Percentiles rank a stretch among this genome's conserved stretches.
These are phyloP conservation scores for Calonectria pseudoreteaudii DNA, from an alignment of 2,329 filamentous ascomycete genomes.

Conservation along the genomic window DNA sequence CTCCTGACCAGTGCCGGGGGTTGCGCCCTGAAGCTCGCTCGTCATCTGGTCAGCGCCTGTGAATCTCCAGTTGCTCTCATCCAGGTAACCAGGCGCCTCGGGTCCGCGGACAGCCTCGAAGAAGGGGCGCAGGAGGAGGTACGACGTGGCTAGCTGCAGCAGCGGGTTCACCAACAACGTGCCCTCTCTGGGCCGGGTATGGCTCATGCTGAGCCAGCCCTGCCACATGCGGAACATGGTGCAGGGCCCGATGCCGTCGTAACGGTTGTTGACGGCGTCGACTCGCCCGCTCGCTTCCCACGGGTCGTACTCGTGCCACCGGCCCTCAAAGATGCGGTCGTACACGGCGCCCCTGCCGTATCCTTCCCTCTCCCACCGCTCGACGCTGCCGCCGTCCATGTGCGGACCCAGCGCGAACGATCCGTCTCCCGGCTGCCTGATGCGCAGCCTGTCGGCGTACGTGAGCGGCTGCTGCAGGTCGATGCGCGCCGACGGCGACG, in stretches of 20 bases:
- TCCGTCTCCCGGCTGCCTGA: conserved; percentile 77
- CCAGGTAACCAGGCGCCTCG: conserved; percentile 53
- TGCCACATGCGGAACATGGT: conserved; percentile 90
- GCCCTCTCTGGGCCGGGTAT: conserved; percentile 79
- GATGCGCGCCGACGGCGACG: conserved; percentile 60
- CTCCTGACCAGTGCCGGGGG: conserved; percentile 77
- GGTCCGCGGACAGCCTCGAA: conserved; percentile 67
- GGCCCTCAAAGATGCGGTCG: conserved; percentile 76
- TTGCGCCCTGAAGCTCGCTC: conserved; percentile 77
- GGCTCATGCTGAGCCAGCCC: conserved; percentile 86
- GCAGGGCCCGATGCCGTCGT: conserved; percentile 84
- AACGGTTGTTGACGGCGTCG: conserved; percentile 77
- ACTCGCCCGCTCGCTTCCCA: conserved; percentile 82
- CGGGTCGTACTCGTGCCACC: conserved; percentile 85
- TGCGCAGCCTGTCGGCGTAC: conserved; percentile 80
- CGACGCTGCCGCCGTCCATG: conserved; percentile 78
- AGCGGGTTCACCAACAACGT: conserved; percentile 87
- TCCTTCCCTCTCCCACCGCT: conserved; percentile 78
- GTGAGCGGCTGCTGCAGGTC: conserved; percentile 67
- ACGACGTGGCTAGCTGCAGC: conserved; percentile 79
- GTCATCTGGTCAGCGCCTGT: conserved; percentile 59
- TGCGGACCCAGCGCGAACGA: conserved; percentile 80
- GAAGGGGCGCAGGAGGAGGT: conserved; percentile 86
- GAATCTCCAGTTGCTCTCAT: conserved; percentile 70
- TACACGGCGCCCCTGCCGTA: conserved; percentile 79